Base-by-base conservation (phyloP, 495 filamentous ascomycete species). In the Penicillium lagena region DNA sequence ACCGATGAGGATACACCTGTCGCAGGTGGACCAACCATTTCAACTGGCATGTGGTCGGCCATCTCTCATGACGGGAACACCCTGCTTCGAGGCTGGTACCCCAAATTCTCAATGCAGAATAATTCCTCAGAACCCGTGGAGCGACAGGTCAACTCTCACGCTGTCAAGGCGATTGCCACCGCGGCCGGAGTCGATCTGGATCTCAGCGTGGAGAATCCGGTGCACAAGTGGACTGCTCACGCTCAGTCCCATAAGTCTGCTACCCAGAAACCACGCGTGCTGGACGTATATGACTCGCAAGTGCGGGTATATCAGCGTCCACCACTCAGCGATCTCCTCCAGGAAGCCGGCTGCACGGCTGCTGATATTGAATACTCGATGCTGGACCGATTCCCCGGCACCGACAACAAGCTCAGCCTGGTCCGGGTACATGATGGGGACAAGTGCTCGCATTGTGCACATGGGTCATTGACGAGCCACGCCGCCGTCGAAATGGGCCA, bases 401-500 rank as follows among this genome's bases (percentile, higher is more conserved):
- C 63, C 2, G 45, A 48, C 11, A 54, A 66, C 48, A 59, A 65
- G 13, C 59, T 73, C 12, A 81, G 82, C 45, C 56, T 91, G 3
- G 56, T 87, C 9, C 76, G 80, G 39, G 79, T 87, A 14, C 72
- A 71, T 13, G 62, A 77, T 17, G 86, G 84, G 9, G 89, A 95
- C 51, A 41, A 58, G 11, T 98, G 93, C 52, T 79, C 85, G 0
- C 67, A 75, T 14, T 96, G 93, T 58, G 47, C 58, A 1, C 47
- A 72, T 0, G 87, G 88, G 2, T 65, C 50, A 6, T 67, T 96
- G n/a, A 75, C 67, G 13, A 69, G 83, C 7, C 80, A 85, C 35
- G 80, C 72, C 38, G 87, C 89, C 2, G 80, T 97, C 29, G 93
- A 98, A 62, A 73, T 98, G 0, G 93, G 89, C 9, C 93, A 98